Percentiles rank a stretch among this genome's conserved stretches.
Conservation (phyloP, 345 rosid genomes). For the Boechera retrofracta region DNA sequence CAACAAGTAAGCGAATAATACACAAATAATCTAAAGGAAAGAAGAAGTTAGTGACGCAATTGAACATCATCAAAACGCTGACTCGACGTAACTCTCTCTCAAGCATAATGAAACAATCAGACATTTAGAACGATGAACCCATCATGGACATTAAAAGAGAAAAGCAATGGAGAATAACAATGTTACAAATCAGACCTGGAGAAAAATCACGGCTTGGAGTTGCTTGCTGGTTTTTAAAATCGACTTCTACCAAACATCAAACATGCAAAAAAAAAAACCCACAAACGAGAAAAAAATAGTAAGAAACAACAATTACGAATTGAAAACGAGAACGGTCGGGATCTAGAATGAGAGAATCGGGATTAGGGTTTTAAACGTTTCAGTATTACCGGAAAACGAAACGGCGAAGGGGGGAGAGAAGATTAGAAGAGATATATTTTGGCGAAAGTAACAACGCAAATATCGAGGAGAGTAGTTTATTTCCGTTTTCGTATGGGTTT, state of each 20-base stretch:
- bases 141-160: background rate
- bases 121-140: too few relatives aligned
- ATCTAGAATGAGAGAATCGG: background rate
- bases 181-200: slow-evolving; percentile 21
- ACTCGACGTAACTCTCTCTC: slow-evolving; percentile 2
- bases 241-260: background rate
- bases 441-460: background rate
- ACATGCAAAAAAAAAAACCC: background rate
- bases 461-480: background rate
- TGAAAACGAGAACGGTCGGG: too few relatives aligned
- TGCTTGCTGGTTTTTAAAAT: background rate
- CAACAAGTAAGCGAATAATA: background rate
- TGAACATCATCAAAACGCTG: background rate
- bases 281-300: background rate
- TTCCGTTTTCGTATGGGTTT: background rate
- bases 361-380: slow-evolving; percentile 25
- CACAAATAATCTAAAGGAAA: background rate
- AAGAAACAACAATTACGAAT: too few relatives aligned
- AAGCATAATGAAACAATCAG: too few relatives aligned
- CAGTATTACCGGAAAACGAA: slow-evolving; percentile 11
- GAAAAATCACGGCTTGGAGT: slow-evolving; percentile 29
- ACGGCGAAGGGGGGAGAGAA: background rate
- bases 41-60: background rate
- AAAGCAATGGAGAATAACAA: background rate
- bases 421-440: too few relatives aligned